phyloP scores from a whole-genome alignment of 1,139 yeast genomes.

The Blastobotrys buckinghamii region DNA sequence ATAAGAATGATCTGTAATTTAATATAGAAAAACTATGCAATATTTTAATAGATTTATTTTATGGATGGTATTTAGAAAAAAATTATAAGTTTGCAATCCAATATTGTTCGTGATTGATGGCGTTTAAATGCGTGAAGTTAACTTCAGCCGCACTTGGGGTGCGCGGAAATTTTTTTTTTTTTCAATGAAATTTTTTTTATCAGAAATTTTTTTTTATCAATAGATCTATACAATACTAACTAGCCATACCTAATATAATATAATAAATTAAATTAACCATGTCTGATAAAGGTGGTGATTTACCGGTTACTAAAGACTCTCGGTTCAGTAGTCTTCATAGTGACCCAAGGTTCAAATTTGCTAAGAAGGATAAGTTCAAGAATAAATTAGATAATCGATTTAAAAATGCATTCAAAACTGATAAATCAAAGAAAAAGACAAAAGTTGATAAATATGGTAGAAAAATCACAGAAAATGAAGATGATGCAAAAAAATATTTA shows the following conservation, averaged over 20 bases:
- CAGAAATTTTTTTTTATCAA: neutral
- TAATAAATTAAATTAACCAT: neutral
- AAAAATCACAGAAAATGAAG: conserved; percentile 42
- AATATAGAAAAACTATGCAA: too few species aligned
- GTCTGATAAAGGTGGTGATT: conserved; percentile 9
- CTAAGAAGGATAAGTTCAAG: conserved; percentile 63
- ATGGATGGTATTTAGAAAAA: too few species aligned
- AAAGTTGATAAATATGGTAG: conserved; percentile 87
- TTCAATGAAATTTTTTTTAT: neutral
- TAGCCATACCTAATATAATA: neutral
- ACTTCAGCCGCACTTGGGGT: neutral
- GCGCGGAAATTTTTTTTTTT: neutral
- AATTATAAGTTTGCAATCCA: too few species aligned
- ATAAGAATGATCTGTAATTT: neutral
- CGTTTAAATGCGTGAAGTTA: too few species aligned
- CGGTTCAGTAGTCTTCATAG: conserved; percentile 75
- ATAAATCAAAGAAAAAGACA: conserved; percentile 51
- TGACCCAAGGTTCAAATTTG: conserved; percentile 83
- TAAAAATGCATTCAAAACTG: conserved; percentile 55
- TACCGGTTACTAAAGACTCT: conserved; percentile 52
- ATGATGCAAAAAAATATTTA: conserved; percentile 62
- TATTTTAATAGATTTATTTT: too few species aligned
- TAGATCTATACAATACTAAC: neutral
- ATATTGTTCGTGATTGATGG: too few species aligned
- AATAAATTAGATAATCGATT: conserved; percentile 86